Conservation (phyloP, 2,329 filamentous ascomycete genomes). For the Xylaria polymorpha region DNA sequence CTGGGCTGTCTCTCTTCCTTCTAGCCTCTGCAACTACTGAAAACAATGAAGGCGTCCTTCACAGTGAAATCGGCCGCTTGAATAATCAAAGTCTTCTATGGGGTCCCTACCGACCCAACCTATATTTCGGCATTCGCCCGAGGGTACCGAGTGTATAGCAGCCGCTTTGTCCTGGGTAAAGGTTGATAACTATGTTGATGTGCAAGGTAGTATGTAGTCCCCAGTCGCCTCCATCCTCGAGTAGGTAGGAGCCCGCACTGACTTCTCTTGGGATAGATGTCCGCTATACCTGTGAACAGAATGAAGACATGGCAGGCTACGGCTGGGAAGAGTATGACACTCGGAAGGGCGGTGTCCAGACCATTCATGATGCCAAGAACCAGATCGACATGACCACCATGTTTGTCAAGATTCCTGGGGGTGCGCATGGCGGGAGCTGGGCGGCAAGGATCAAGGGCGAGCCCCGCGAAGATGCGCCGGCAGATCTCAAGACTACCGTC, state of each 20-base stretch:
- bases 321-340: conserved; percentile 98
- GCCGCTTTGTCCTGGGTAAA: conserved; percentile 90
- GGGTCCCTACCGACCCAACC: conserved; percentile 93
- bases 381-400: conserved; percentile 90
- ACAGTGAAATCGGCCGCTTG: conserved; percentile 61
- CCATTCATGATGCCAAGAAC: conserved; percentile 90
- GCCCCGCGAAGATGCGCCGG: conserved; percentile 74
- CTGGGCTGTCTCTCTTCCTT: conserved; percentile 48
- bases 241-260: not conserved
- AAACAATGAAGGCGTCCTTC: conserved; percentile 54
- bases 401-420: conserved; percentile 92
- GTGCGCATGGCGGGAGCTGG: conserved; percentile 89
- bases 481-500: conserved; percentile 77
- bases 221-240: not conserved
- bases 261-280: conserved; percentile 67
- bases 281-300: conserved; percentile 94
- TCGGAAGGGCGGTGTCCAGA: conserved; percentile 85
- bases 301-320: conserved; percentile 93
- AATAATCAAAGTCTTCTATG: conserved; percentile 91
- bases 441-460: conserved; percentile 86
- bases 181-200: conserved; percentile 79
- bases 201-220: conserved; percentile 75
- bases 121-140: conserved; percentile 92
- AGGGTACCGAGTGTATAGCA: conserved; percentile 81
- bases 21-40: conserved; percentile 42